Base-by-base conservation (phyloP, 768 basidiomycete species). In the Rhodotorula babjevae region DNA sequence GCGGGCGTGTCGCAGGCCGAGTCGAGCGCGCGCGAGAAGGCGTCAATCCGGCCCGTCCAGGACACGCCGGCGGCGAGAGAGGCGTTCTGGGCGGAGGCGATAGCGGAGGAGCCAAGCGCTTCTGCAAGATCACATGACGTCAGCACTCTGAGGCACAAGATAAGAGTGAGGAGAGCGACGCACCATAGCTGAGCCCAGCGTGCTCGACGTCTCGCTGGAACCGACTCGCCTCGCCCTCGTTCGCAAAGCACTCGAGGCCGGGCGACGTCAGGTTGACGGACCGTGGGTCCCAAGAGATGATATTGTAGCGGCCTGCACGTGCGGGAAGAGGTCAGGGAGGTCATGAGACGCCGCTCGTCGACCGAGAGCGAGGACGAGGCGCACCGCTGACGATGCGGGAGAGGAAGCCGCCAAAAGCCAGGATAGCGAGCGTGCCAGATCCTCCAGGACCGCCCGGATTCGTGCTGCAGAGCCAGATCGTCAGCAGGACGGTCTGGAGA, bases 361-460 rank as follows among this genome's bases (percentile, higher is more conserved):
- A 8, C 4, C 18, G n/a, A 0, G n/a, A 19, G 49, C 12, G 33
- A 65, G 23, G 44, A 47, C 53, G 29, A 16, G 59, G 68, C 69
- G 29, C 25, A 64, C 72, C 69, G 12, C 67, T 55, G 47, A 76
- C 44, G 49, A 76, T 69, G 19, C 49, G 55, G 1, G 68, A 50
- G 27, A 77, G 59, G 16, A 50, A 25, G 2, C n/a, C 18, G 2
- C 70, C 75, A n/a, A 64, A 52, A 0, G 60, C 46, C 19, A 68
- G 46, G 27, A 78, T 33, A 2, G 66, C 50, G 14, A 47, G 47
- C 1, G 75, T 76, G 1, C 77, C 77, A 12, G 65, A 63, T 2
- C 75, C 77, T 0, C 77, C 77, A 0, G 77, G 76, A 4, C 76
- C 76, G 11, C 76, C 75, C 1, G 75, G 75, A 64, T 76, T 75